Conservation (phyloP, 257 asterid genomes). For the Cruciata laevipes region DNA sequence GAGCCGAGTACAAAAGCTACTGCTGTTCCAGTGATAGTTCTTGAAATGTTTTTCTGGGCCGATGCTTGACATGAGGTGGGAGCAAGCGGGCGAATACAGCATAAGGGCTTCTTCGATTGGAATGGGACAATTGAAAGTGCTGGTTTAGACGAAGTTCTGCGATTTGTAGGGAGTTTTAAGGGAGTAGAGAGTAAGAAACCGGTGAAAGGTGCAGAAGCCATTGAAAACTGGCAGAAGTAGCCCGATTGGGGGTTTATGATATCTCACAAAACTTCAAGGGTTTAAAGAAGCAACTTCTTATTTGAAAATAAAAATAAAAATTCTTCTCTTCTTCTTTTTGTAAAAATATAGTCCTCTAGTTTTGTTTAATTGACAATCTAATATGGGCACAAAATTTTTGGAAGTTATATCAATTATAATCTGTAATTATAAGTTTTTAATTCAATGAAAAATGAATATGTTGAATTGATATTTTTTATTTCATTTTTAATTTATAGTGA, state of each 20-base stretch:
- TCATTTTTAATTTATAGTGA: too few relatives aligned
- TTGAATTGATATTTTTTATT: too few relatives aligned
- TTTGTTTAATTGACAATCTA: too few relatives aligned
- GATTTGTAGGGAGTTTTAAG: constrained; percentile 12
- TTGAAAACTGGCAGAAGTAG: constrained; percentile 5
- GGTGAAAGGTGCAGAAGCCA: constrained; percentile 44
- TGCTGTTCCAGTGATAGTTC: constrained; percentile 29
- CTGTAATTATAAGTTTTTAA: too few relatives aligned
- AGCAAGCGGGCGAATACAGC: constrained; percentile 18
- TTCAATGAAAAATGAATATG: too few relatives aligned
- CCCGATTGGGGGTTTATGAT: background rate
- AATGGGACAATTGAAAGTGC: constrained; percentile 15
- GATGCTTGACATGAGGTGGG: constrained; percentile 23
- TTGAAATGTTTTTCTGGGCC: constrained; percentile 26
- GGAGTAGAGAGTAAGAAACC: constrained; percentile 24
- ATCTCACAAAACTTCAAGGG: background rate
- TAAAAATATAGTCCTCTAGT: too few relatives aligned
- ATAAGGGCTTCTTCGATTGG: constrained; percentile 19
- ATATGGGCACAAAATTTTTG: too few relatives aligned
- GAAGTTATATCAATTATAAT: too few relatives aligned
- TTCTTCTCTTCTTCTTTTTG: too few relatives aligned
- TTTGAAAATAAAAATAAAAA: too few relatives aligned
- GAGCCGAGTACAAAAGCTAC: constrained; percentile 60
- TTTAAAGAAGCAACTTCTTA: constrained; percentile 1
- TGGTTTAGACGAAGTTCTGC: constrained; percentile 17